phyloP scores from a whole-genome alignment of 768 basidiomycete species.

The Xerocomus spinulosus region DNA sequence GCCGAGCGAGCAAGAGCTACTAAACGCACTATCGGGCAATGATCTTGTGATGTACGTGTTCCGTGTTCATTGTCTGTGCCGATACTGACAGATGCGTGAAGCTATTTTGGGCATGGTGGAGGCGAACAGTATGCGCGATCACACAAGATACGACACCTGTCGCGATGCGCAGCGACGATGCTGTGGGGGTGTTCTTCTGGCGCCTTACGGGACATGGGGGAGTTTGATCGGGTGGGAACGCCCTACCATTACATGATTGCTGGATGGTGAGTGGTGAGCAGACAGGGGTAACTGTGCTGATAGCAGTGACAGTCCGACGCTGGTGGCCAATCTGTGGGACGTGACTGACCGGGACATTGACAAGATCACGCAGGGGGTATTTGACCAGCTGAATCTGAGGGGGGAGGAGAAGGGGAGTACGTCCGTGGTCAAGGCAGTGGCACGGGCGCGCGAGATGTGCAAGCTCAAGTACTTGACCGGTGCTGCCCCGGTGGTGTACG shows the following conservation, averaged over 20 bases:
- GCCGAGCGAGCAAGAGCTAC: slow-evolving; percentile 82
- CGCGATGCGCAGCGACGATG: slow-evolving; percentile 90
- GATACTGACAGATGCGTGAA: slow-evolving; percentile 27
- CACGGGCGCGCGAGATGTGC: slow-evolving; percentile 71
- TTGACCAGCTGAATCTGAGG: slow-evolving; percentile 52
- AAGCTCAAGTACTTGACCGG: slow-evolving; percentile 93
- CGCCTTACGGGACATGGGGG: slow-evolving; percentile 81
- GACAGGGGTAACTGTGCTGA: not conserved
- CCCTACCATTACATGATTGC: slow-evolving; percentile 96
- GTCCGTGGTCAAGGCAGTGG: slow-evolving; percentile 74
- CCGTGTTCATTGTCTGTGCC: not conserved
- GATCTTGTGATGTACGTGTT: slow-evolving; percentile 86
- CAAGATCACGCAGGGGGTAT: slow-evolving; percentile 80
- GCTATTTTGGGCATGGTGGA: slow-evolving; percentile 97
- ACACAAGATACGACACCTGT: slow-evolving; percentile 75
- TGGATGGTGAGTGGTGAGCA: slow-evolving; percentile 72
- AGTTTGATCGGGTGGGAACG: slow-evolving; percentile 89
- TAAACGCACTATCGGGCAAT: slow-evolving; percentile 61
- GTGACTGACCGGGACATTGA: slow-evolving; percentile 98
- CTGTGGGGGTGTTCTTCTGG: slow-evolving; percentile 99
- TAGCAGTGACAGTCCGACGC: slow-evolving; percentile 61
- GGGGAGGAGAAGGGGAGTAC: slow-evolving; percentile 15
- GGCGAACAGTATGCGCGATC: slow-evolving; percentile 92
- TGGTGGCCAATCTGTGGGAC: slow-evolving; percentile 96
- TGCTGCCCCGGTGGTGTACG: slow-evolving; percentile 92